Conservation (phyloP, 108 stramenopile species). For the Chaetoceros tenuissimus region DNA sequence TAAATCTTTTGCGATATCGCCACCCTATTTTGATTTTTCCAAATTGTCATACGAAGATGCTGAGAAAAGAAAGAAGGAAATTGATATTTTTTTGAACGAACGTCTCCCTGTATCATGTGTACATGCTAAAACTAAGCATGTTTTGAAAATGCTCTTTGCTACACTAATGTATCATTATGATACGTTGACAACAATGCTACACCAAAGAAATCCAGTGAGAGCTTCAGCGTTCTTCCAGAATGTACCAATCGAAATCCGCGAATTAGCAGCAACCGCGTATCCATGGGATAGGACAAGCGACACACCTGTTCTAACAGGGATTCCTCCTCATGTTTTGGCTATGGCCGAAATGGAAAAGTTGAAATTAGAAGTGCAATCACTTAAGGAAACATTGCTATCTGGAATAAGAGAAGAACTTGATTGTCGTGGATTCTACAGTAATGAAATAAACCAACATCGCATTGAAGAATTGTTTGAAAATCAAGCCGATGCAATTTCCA, state of each 20-base stretch:
- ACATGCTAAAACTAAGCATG: not conserved
- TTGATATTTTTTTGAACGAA: not conserved
- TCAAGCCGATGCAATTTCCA: not conserved
- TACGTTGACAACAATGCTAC: not conserved
- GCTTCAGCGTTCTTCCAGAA: slow-evolving; percentile 6
- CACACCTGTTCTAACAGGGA: slow-evolving; percentile 13
- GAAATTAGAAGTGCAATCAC: not conserved
- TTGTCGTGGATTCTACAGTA: not conserved
- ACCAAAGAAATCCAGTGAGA: not conserved
- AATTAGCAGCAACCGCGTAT: not conserved
- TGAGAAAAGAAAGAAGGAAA: not conserved
- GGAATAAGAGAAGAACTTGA: not conserved
- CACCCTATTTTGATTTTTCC: not conserved
- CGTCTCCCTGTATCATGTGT: not conserved
- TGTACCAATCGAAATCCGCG: slow-evolving; percentile 2
- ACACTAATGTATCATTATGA: slow-evolving; percentile 5
- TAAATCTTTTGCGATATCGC: not conserved
- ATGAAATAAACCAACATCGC: not conserved
- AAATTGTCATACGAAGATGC: not conserved
- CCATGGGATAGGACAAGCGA: slow-evolving; percentile 10
- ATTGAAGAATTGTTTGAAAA: not conserved
- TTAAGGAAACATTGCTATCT: not conserved
- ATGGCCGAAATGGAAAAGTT: slow-evolving; percentile 5
- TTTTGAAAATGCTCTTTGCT: not conserved
- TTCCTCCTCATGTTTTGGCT: slow-evolving; percentile 11